Conservation (phyloP, 345 rosid genomes). For the Zanthoxylum bungeanum region DNA sequence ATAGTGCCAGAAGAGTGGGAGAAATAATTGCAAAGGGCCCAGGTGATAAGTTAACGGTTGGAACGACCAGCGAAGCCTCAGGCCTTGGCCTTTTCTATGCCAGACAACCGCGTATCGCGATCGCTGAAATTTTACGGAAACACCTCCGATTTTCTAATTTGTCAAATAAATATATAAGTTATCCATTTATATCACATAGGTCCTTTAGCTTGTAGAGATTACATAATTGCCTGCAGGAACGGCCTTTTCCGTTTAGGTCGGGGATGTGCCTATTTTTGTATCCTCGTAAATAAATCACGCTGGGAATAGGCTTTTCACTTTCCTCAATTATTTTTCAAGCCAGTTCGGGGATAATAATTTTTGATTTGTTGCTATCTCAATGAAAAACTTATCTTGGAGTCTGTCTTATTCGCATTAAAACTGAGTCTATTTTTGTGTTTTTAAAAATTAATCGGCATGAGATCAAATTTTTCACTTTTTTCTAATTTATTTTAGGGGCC, state of each 20-base stretch:
- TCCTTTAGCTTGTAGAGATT: not conserved
- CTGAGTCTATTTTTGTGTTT: too few species aligned
- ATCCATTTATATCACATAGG: not conserved
- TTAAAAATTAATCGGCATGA: too few species aligned
- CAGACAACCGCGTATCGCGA: constrained; percentile 14
- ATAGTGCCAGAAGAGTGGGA: not conserved
- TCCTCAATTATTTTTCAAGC: not conserved
- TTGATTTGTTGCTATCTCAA: too few species aligned
- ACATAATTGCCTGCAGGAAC: not conserved
- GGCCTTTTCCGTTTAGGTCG: not conserved
- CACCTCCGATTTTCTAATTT: too few species aligned
- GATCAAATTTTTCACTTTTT: too few species aligned
- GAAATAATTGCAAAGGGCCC: too few species aligned
- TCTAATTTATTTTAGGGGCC: too few species aligned
- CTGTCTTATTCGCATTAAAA: too few species aligned
- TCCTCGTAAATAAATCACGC: too few species aligned
- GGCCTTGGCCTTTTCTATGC: constrained; percentile 16
- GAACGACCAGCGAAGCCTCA: not conserved
- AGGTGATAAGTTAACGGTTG: too few species aligned
- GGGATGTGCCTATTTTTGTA: too few species aligned
- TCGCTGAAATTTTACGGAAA: not conserved
- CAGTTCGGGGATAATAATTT: not conserved
- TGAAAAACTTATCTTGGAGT: too few species aligned
- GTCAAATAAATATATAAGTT: not conserved
- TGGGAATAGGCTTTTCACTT: not conserved